phyloP scores from a whole-genome alignment of 495 filamentous ascomycete species.

The Penicillium fimorum region DNA sequence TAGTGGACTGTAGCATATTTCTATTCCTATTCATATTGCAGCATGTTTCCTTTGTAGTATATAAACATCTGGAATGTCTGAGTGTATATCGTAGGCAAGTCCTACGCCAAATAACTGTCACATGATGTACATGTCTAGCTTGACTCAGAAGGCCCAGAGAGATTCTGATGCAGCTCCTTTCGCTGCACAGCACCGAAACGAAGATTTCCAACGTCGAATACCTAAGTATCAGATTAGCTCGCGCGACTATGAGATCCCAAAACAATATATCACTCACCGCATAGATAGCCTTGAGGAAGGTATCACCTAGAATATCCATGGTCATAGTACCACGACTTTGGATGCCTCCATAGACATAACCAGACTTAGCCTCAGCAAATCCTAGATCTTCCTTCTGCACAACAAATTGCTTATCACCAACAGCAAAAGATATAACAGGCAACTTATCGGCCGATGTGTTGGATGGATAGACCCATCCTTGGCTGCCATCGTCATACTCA shows the following conservation, averaged over 20 bases:
- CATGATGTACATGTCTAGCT: neutral
- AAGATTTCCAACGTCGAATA: conserved; percentile 73
- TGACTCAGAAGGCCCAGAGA: conserved; percentile 20
- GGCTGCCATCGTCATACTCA: conserved; percentile 58
- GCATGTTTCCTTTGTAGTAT: too few species aligned
- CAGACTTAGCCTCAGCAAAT: conserved; percentile 59
- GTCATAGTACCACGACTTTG: conserved; percentile 65
- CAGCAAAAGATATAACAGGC: conserved; percentile 66
- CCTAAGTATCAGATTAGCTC: conserved; percentile 25
- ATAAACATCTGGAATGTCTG: too few species aligned
- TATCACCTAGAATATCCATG: conserved; percentile 74
- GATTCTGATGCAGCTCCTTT: conserved; percentile 55
- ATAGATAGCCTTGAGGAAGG: conserved; percentile 74
- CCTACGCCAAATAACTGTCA: neutral
- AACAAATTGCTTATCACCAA: conserved; percentile 63
- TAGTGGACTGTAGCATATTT: neutral
- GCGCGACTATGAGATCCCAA: neutral
- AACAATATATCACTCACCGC: conserved; percentile 50
- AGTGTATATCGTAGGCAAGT: neutral
- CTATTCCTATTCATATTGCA: neutral
- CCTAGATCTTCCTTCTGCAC: conserved; percentile 72
- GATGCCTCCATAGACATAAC: conserved; percentile 69
- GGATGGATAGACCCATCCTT: conserved; percentile 68
- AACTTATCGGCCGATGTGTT: conserved; percentile 54
- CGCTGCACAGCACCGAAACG: conserved; percentile 70